Conservation (phyloP, 352 stramenopile genomes). For the Phytophthora ohioensis region DNA sequence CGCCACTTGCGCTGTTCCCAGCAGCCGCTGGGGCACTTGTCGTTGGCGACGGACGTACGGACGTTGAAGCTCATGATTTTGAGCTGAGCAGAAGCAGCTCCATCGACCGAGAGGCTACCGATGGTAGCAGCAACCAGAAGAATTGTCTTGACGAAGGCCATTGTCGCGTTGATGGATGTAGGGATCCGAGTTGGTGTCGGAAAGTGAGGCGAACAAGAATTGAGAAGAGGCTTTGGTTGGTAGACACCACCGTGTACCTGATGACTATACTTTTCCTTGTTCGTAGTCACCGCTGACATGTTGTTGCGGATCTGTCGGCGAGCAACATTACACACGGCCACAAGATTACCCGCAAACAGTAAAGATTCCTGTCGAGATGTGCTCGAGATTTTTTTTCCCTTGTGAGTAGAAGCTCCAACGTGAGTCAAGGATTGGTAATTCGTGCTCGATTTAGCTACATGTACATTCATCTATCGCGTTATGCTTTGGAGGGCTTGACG, state of each 20-base stretch:
- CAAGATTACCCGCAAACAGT: too few relatives aligned
- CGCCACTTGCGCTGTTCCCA: conserved; percentile 59
- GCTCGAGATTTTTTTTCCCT: background rate
- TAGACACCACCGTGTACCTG: background rate
- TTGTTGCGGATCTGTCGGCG: too few relatives aligned
- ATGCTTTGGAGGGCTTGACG: too few relatives aligned
- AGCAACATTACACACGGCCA: too few relatives aligned
- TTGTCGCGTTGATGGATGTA: background rate
- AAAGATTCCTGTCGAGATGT: too few relatives aligned
- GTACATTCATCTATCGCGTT: too few relatives aligned
- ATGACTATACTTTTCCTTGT: too few relatives aligned
- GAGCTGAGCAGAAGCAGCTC: conserved; percentile 18
- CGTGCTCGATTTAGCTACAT: too few relatives aligned
- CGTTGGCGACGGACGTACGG: conserved; percentile 58
- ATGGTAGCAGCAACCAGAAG: conserved; percentile 9
- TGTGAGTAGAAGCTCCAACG: background rate
- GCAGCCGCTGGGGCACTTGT: conserved; percentile 63
- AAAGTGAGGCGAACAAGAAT: conserved; percentile 1
- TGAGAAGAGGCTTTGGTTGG: background rate
- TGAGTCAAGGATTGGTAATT: too few relatives aligned
- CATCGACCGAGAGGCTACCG: background rate
- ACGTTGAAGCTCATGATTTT: conserved; percentile 78
- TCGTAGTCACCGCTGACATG: too few relatives aligned
- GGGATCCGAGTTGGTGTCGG: background rate
- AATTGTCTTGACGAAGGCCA: conserved; percentile 8